Conservation (phyloP, 495 filamentous ascomycete species). For the Diplogelasinospora grovesii region DNA sequence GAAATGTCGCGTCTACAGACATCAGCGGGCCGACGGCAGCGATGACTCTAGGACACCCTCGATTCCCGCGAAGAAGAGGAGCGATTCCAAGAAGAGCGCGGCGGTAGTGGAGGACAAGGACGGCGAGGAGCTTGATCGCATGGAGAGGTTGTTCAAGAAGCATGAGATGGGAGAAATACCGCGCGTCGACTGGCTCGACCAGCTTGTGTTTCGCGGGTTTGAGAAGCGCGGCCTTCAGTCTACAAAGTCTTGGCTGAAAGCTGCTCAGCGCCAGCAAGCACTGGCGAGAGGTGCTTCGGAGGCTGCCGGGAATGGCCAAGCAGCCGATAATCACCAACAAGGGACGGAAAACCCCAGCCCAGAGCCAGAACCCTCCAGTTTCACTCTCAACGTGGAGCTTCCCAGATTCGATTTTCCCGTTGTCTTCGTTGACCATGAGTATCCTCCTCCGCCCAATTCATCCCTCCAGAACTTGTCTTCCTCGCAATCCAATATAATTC, state of each 20-base stretch:
- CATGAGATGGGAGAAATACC: conserved; percentile 96
- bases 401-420: conserved; percentile 94
- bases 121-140: conserved; percentile 68
- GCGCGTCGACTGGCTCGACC: conserved; percentile 89
- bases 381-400: conserved; percentile 80
- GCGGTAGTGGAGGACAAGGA: conserved; percentile 47
- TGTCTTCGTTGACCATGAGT: conserved; percentile 91
- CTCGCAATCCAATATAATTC: conserved; percentile 56
- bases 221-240: conserved; percentile 66
- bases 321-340: conserved; percentile 12
- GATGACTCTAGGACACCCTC: conserved; percentile 74
- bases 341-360: conserved; percentile 42
- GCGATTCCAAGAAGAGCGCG: conserved; percentile 42
- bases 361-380: conserved; percentile 41
- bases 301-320: conserved; percentile 31
- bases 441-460: conserved; percentile 74
- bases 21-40: conserved; percentile 79
- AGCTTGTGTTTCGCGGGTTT: conserved; percentile 79
- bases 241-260: conserved; percentile 31
- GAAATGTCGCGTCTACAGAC: conserved; percentile 78
- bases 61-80: conserved; percentile 37
- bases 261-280: conserved; percentile 26
- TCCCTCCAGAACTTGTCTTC: conserved; percentile 56
- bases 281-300: conserved; percentile 10
- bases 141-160: conserved; percentile 89